Conservation (phyloP, 208 protist species). For the Porcisia hertigi region DNA sequence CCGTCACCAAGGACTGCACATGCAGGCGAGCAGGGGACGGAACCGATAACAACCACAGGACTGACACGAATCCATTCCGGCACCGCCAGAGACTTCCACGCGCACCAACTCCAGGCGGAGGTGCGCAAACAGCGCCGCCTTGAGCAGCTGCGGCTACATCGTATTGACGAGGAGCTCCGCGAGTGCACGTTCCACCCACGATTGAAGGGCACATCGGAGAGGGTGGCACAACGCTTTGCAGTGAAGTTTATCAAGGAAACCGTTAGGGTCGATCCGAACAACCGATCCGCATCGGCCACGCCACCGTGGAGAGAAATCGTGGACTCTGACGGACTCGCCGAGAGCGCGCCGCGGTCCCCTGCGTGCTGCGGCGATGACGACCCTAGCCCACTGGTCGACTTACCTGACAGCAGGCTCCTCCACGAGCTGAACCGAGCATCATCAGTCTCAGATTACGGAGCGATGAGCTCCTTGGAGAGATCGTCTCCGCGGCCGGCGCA, state of each 20-base stretch:
- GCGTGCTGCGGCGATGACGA: neutral
- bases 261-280: neutral
- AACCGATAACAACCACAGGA: neutral
- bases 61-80: neutral
- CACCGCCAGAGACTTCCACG: slow-evolving; percentile 26
- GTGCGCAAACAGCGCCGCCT: slow-evolving; percentile 25
- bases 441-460: neutral
- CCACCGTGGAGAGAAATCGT: neutral
- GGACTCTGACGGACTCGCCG: neutral
- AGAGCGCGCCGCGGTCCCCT: neutral
- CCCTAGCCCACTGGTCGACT: slow-evolving; percentile 2
- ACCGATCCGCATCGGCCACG: neutral
- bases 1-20: neutral
- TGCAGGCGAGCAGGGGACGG: neutral
- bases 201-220: slow-evolving; percentile 21
- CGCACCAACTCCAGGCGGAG: slow-evolving; percentile 30
- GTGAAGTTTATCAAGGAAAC: slow-evolving; percentile 9
- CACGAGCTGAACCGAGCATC: slow-evolving; percentile 8
- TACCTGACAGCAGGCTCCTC: slow-evolving; percentile 15
- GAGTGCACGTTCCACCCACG: slow-evolving; percentile 56
- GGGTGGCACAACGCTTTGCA: slow-evolving; percentile 23
- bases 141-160: slow-evolving; percentile 31
- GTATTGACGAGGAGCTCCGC: slow-evolving; percentile 25
- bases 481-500: neutral
- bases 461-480: neutral